Evolutionary conservation across 148 eudicot species (phyloP), one percentile per base, ranked within the genome.

Genomic region (Fagopyrum homotropicum): DNA sequence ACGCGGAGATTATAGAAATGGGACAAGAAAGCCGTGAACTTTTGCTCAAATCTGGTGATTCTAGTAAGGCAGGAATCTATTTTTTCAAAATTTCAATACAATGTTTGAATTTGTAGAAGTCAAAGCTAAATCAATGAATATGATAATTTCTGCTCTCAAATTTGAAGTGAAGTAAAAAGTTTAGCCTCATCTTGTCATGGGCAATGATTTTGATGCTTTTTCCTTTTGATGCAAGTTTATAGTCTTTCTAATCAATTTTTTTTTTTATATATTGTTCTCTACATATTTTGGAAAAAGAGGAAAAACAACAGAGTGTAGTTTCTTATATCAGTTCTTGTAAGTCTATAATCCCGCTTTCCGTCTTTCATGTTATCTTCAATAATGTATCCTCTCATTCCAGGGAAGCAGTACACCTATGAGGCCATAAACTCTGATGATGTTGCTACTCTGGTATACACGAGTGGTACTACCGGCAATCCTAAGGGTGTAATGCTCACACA

Each of bases 401-500:
- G 93, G 79, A 77, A 86, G 52, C 80, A 80, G 40, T 89, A 83
- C 81, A 59, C 52, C 14, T 92, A 86, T 83, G 89, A 91, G 82
- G 83, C 96, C 76, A 92, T 95, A 77, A 85, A 77, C 83, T 85
- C 96, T 69, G 86, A 89, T 79, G 96, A 91, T 77, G 76, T 88
- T 66, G 98, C 98, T 69, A 88, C 98, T 11, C 86, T 95, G 76
- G 79, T 95, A 74, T 95, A 95, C 77, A 95, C 98, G 75, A 95
- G 98, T 84, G 98, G 98, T 51, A 95, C 97, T 74, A 92, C 96
- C 66, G 97, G 96, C 54, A 90, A 88, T 66, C 98, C 98, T 19
- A 95, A 95, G 80, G 98, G 98, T 69, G 98, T 95, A 44, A 90
- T 92, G 97, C 89, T 95, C 76, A 92, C 98, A 29, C 98, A 94